Conservation (phyloP, 495 filamentous ascomycete species). For the Podospora conica region DNA sequence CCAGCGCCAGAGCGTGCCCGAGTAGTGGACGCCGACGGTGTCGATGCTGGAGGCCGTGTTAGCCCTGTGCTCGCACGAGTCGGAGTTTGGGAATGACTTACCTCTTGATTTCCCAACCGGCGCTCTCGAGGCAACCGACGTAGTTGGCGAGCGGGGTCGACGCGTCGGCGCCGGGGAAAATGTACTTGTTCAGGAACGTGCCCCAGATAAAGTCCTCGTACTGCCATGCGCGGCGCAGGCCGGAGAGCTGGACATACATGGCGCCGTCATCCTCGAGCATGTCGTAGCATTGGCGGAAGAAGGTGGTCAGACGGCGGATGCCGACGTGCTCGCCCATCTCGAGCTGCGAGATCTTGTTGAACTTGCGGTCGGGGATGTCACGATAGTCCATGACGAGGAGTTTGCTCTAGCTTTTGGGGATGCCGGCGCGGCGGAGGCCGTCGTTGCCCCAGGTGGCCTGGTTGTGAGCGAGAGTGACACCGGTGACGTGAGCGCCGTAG, state of each 20-base stretch:
- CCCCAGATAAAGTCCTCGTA: constrained; percentile 87
- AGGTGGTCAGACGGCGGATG: constrained; percentile 61
- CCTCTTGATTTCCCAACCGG: constrained; percentile 70
- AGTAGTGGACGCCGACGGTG: constrained; percentile 94
- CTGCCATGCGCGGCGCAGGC: constrained; percentile 76
- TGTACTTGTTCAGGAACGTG: constrained; percentile 87
- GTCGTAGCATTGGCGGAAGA: constrained; percentile 67
- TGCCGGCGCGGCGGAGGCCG: constrained; percentile 61
- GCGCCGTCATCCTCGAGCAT: constrained; percentile 84
- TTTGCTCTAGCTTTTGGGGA: constrained; percentile 63
- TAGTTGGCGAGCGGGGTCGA: constrained; percentile 72
- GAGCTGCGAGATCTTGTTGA: constrained; percentile 79
- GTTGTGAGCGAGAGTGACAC: constrained; percentile 75
- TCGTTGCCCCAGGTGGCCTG: constrained; percentile 79
- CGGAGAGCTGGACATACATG: constrained; percentile 80
- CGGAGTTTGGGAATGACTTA: too few relatives aligned
- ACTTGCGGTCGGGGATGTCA: constrained; percentile 66
- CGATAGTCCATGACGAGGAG: constrained; percentile 82
- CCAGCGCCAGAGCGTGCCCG: constrained; percentile 95
- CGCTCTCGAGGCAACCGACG: constrained; percentile 61
- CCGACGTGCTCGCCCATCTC: constrained; percentile 92
- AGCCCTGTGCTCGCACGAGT: too few relatives aligned
- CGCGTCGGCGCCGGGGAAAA: constrained; percentile 88
- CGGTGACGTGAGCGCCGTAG: constrained; percentile 72
- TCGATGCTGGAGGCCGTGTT: constrained; percentile 43